Percentiles rank a stretch among this genome's conserved stretches.
These are phyloP conservation scores for Pochonia chlamydosporia DNA, from an alignment of 2,329 filamentous ascomycete species.

Conservation along the genomic window DNA sequence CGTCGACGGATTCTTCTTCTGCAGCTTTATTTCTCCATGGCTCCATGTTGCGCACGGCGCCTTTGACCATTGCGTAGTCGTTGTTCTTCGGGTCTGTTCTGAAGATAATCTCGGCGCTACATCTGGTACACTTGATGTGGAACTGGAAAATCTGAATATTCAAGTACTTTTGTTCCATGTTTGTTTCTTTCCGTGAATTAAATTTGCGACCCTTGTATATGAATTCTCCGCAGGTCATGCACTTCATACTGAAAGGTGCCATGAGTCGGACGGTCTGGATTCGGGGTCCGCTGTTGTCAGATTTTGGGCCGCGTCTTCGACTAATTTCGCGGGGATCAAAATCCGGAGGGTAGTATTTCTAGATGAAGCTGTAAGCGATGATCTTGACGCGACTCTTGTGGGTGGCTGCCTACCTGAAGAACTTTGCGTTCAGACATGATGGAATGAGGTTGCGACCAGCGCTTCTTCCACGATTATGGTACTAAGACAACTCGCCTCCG, in stretches of 20 bases:
- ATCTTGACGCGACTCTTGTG: too few relatives aligned
- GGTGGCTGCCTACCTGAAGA: conserved; percentile 33
- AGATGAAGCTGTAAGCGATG: conserved; percentile 9
- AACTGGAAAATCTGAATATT: conserved; percentile 84
- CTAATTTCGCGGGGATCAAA: conserved; percentile 84
- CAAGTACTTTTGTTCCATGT: conserved; percentile 81
- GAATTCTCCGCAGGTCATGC: conserved; percentile 58
- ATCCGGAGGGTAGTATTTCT: conserved; percentile 64
- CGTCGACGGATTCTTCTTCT: conserved; percentile 76
- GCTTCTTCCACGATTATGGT: background rate
- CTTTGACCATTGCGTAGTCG: conserved; percentile 76
- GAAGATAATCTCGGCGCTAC: conserved; percentile 83
- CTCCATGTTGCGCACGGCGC: conserved; percentile 90
- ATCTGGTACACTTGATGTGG: conserved; percentile 77
- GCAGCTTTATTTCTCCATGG: conserved; percentile 66
- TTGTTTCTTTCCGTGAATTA: conserved; percentile 90
- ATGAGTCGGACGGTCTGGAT: conserved; percentile 85
- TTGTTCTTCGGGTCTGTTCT: conserved; percentile 92
- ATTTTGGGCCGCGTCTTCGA: conserved; percentile 62
- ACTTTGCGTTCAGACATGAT: conserved; percentile 85
- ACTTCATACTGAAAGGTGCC: conserved; percentile 41
- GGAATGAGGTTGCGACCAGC: conserved; percentile 14
- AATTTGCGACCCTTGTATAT: conserved; percentile 94
- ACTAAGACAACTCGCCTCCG: too few relatives aligned
- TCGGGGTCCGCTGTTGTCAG: conserved; percentile 60